Evolutionary conservation across 2,329 filamentous ascomycete species (phyloP).

Genomic region (Parafenestella ontariensis): DNA sequence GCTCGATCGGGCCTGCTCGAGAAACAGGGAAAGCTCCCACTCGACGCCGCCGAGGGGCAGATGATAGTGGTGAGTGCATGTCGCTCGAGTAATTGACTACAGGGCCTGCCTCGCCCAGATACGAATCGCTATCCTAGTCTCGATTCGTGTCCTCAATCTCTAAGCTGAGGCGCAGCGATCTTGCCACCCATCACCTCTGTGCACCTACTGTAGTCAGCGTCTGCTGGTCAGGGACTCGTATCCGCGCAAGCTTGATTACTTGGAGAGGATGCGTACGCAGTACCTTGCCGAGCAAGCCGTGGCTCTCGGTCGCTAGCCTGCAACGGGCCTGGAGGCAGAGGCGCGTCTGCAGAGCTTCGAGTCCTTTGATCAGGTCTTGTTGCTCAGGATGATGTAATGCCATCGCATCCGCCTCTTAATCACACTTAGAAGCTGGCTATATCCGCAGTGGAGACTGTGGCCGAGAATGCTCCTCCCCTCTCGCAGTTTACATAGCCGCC

Average conservation of each 20-base stretch:
- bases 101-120: background rate
- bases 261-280: slow-evolving; percentile 7
- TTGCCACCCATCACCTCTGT: background rate
- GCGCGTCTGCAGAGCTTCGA: slow-evolving; percentile 24
- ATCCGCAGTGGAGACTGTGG: slow-evolving; percentile 16
- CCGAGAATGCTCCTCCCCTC: slow-evolving; percentile 10
- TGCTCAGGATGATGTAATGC: slow-evolving; percentile 38
- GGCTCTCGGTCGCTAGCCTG: slow-evolving; percentile 28
- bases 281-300: slow-evolving; percentile 37
- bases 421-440: slow-evolving; percentile 21
- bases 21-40: slow-evolving; percentile 12
- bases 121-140: background rate
- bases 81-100: background rate
- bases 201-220: slow-evolving; percentile 5
- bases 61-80: background rate
- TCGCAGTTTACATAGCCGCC: background rate
- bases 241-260: slow-evolving; percentile 11
- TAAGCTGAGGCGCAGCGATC: slow-evolving; percentile 5
- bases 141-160: background rate
- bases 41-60: slow-evolving; percentile 5
- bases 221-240: background rate
- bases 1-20: slow-evolving; percentile 1
- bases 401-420: slow-evolving; percentile 17
- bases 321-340: slow-evolving; percentile 21
- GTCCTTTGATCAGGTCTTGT: slow-evolving; percentile 21